These are phyloP conservation scores for Coemansia aciculifera DNA, from an alignment of 192 early-diverging fungal species.

Conservation along the genomic window DNA sequence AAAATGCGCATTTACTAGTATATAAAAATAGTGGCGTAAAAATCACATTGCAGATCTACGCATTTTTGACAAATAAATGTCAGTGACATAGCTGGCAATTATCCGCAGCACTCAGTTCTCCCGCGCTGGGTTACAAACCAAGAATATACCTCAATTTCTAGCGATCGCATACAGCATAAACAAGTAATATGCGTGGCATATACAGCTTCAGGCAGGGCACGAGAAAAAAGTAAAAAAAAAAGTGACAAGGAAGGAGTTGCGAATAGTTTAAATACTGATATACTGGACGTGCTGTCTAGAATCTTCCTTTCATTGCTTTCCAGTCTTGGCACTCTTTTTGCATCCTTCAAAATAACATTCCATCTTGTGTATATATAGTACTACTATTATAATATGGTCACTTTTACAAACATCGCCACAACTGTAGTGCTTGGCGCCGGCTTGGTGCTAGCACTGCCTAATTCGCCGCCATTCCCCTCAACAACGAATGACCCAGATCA, in stretches of 20 bases:
- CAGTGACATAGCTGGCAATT: background rate
- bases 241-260: background rate
- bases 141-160: background rate
- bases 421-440: background rate
- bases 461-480: background rate
- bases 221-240: background rate
- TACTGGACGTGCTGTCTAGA: background rate
- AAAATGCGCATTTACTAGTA: background rate
- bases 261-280: background rate
- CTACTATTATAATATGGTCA: constrained; percentile 5
- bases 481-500: constrained; percentile 16
- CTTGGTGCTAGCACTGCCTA: background rate
- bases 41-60: background rate
- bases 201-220: constrained; percentile 5
- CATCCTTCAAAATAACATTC: background rate
- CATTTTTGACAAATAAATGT: background rate
- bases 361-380: constrained; percentile 4
- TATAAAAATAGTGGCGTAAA: background rate
- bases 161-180: constrained; percentile 9
- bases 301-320: background rate
- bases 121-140: background rate
- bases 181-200: constrained; percentile 2
- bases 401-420: background rate
- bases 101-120: background rate
- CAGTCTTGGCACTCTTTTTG: constrained; percentile 2